Percentiles rank a stretch among this genome's conserved stretches.
Evolutionary conservation across 148 eudicot genomes (phyloP).

Genomic region (Amaranthus cruentus): DNA sequence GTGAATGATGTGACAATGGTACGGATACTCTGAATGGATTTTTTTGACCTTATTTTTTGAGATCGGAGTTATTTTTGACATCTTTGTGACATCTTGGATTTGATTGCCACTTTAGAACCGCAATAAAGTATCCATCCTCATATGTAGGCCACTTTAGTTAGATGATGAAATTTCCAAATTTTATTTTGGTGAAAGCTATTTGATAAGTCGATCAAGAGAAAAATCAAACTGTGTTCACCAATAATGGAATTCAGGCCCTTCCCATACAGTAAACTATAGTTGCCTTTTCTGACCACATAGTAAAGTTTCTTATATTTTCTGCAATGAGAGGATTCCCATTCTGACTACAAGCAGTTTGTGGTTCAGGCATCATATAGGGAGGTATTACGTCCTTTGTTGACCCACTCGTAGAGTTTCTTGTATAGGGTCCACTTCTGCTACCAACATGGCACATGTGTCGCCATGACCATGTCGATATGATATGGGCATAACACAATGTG

Average conservation of each 20-base stretch:
- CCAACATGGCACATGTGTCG: too few species aligned
- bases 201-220: background rate
- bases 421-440: too few species aligned
- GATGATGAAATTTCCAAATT: background rate
- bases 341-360: background rate
- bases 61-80: background rate
- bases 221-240: background rate
- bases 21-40: constrained; percentile 3
- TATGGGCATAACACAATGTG: too few species aligned
- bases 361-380: background rate
- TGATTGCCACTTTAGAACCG: background rate
- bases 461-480: too few species aligned
- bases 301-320: background rate
- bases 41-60: background rate
- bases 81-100: background rate
- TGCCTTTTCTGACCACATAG: background rate
- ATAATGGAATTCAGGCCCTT: background rate
- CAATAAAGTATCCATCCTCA: background rate
- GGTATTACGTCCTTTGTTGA: constrained; percentile 1
- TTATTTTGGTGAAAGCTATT: background rate
- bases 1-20: background rate
- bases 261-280: background rate
- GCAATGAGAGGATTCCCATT: background rate
- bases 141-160: background rate
- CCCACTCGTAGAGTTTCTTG: background rate